Conservation (phyloP, 495 filamentous ascomycete genomes). For the Sordaria brevicollis region DNA sequence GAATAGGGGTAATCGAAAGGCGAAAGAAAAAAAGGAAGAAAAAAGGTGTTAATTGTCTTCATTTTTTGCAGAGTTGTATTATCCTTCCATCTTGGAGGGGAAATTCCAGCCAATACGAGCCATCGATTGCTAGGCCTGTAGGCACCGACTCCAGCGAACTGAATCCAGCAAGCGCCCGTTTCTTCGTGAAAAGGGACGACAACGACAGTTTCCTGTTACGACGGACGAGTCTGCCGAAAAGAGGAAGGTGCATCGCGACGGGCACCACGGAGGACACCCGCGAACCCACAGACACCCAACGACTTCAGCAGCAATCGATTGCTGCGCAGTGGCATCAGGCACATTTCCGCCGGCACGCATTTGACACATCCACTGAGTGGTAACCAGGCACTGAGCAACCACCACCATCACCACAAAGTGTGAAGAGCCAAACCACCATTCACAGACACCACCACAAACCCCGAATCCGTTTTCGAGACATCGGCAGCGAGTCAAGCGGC, state of each 20-base stretch:
- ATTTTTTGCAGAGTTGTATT: not conserved
- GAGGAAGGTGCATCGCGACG: constrained; percentile 15
- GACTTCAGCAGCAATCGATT: not conserved
- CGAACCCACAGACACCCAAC: not conserved
- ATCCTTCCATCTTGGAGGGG: not conserved
- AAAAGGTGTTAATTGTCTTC: not conserved
- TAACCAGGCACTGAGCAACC: not conserved
- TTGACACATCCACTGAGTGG: not conserved
- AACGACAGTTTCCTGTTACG: constrained; percentile 8
- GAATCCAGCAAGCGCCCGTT: constrained; percentile 15
- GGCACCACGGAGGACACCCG: not conserved
- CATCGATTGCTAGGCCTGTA: not conserved
- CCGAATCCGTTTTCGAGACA: constrained; percentile 1
- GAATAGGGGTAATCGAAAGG: not conserved
- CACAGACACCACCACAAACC: not conserved
- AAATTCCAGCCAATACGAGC: not conserved
- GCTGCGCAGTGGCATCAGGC: not conserved
- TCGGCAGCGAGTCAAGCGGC: not conserved
- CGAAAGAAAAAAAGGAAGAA: not conserved
- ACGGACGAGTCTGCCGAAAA: constrained; percentile 15
- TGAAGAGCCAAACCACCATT: not conserved
- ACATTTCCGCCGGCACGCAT: not conserved
- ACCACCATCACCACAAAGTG: not conserved
- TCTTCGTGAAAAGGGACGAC: not conserved
- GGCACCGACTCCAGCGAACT: not conserved